phyloP scores from a whole-genome alignment of 192 early-diverging fungal genomes.

The Backusella macrospora region DNA sequence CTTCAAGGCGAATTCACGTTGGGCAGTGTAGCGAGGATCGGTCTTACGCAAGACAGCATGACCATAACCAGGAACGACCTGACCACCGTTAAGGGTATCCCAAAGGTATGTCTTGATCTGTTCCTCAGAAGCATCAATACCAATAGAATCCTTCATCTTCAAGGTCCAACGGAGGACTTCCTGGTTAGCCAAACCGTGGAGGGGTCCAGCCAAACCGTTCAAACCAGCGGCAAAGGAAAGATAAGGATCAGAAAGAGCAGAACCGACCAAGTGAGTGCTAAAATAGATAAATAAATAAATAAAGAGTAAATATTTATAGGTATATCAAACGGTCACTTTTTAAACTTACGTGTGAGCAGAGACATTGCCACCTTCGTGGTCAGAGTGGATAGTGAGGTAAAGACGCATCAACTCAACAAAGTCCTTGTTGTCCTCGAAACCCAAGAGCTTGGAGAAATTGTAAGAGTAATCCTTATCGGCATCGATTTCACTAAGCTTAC shows the following conservation, averaged over 20 bases:
- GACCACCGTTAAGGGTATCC: slow-evolving; percentile 92
- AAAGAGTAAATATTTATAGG: background rate
- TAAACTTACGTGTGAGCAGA: slow-evolving; percentile 85
- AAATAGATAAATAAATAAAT: background rate
- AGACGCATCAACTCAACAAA: slow-evolving; percentile 98
- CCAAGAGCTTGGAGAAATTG: slow-evolving; percentile 93
- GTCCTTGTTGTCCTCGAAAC: slow-evolving; percentile 82
- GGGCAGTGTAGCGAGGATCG: slow-evolving; percentile 97
- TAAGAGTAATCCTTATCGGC: slow-evolving; percentile 89
- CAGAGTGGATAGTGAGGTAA: slow-evolving; percentile 99
- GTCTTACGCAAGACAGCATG: slow-evolving; percentile 95
- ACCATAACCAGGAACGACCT: slow-evolving; percentile 98
- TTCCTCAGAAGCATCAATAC: slow-evolving; percentile 85
- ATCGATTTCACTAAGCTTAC: slow-evolving; percentile 84
- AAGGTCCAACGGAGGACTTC: slow-evolving; percentile 98
- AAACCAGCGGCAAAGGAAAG: slow-evolving; percentile 95
- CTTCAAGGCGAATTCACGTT: slow-evolving; percentile 98
- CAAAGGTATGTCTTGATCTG: slow-evolving; percentile 96
- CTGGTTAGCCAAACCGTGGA: slow-evolving; percentile 99
- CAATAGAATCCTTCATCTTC: slow-evolving; percentile 89
- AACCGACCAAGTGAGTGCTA: slow-evolving; percentile 79
- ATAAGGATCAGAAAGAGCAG: slow-evolving; percentile 98
- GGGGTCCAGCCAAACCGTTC: slow-evolving; percentile 97
- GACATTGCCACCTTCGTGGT: slow-evolving; percentile 99
- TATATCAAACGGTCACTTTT: background rate